These are phyloP conservation scores for Rauvolfia tetraphylla DNA, from an alignment of 257 asterid genomes.

Conservation along the genomic window DNA sequence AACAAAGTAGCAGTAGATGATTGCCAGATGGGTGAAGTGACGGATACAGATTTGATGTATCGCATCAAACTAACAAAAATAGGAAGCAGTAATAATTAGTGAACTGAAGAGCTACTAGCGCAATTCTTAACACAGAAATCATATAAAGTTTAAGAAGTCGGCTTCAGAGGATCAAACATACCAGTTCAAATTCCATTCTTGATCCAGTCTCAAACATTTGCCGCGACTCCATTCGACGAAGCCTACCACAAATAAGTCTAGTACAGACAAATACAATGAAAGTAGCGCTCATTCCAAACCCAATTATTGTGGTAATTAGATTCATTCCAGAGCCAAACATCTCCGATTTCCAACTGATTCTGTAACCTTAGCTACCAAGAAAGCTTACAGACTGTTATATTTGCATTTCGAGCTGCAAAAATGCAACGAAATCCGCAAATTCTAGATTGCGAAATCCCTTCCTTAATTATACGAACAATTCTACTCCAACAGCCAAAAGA, in stretches of 20 bases:
- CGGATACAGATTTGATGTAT: background rate
- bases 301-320: conserved; percentile 80
- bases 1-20: background rate
- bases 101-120: background rate
- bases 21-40: background rate
- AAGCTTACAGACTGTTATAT: conserved; percentile 8
- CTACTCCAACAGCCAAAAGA: conserved; percentile 5
- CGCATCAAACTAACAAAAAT: background rate
- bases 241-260: conserved; percentile 73
- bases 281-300: conserved; percentile 94
- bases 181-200: conserved; percentile 80
- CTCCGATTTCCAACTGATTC: conserved; percentile 11
- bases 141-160: background rate
- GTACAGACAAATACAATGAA: conserved; percentile 90
- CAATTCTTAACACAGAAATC: background rate
- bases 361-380: conserved; percentile 19
- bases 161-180: conserved; percentile 22
- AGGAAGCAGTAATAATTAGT: background rate
- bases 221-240: conserved; percentile 56
- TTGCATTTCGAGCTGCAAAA: conserved; percentile 13
- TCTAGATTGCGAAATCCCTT: background rate
- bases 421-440: conserved; percentile 3
- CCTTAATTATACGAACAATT: background rate
- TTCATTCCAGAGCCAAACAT: conserved; percentile 80
- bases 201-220: conserved; percentile 73